Evolutionary conservation across 345 rosid genomes (phyloP).

Genomic region (thale cress (Arabidopsis thaliana)): TAIR10.1 NC_003075.7:11219501-11220000

Average conservation of each 20-base stretch:
- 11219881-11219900: not conserved
- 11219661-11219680: not conserved
- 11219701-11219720: constrained; percentile 12
- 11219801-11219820: constrained; percentile 9
- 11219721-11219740: not conserved
- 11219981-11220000: constrained; percentile 43
- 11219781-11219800: constrained; percentile 4
- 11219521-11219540: constrained; percentile 10
- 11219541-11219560: not conserved
- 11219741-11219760: not conserved
- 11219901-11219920: not conserved
- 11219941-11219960: constrained; percentile 32
- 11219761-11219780: constrained; percentile 20
- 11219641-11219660: constrained; percentile 8
- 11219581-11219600: not conserved
- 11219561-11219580: not conserved
- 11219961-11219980: constrained; percentile 53
- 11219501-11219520: not conserved
- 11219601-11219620: constrained; percentile 36
- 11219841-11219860: constrained; percentile 31
- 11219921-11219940: not conserved
- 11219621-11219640: constrained; percentile 11
- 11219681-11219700: not conserved
- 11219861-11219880: constrained; percentile 25
- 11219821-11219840: constrained; percentile 5